Evolutionary conservation across 2,329 filamentous ascomycete species (phyloP).

Genomic region (Monilinia fructigena): DNA sequence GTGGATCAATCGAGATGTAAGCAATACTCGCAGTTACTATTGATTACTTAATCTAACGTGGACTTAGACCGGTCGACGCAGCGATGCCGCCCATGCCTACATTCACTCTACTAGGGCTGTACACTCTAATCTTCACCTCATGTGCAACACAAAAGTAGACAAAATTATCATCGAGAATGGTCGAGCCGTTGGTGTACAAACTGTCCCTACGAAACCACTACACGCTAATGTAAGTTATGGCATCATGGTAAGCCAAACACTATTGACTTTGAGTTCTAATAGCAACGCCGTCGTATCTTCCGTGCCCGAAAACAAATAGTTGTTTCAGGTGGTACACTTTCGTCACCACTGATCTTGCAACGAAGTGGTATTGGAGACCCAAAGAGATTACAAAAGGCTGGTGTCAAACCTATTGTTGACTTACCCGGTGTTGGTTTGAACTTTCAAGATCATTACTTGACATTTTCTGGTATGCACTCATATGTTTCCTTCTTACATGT

Average conservation of each 20-base stretch:
- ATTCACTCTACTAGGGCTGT: conserved; percentile 72
- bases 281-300: conserved; percentile 39
- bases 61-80: conserved; percentile 63
- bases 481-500: no score
- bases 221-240: conserved; percentile 46
- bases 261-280: conserved; percentile 34
- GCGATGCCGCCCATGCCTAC: conserved; percentile 75
- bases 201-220: conserved; percentile 68
- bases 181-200: conserved; percentile 68
- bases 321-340: conserved; percentile 44
- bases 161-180: conserved; percentile 57
- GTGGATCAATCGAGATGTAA: conserved; percentile 72
- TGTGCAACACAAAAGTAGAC: conserved; percentile 56
- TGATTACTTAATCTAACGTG: conserved; percentile 16
- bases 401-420: conserved; percentile 48
- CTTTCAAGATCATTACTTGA: conserved; percentile 57
- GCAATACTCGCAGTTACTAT: conserved; percentile 24
- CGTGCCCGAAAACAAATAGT: conserved; percentile 48
- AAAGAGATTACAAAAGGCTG: conserved; percentile 48
- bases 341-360: conserved; percentile 52
- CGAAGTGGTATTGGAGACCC: conserved; percentile 58
- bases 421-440: conserved; percentile 54
- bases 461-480: conserved; percentile 44
- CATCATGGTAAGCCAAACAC: conserved; percentile 2
- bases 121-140: conserved; percentile 58